Base-by-base conservation (phyloP, 2,329 filamentous ascomycete species). In the Beauveria sp. region DNA sequence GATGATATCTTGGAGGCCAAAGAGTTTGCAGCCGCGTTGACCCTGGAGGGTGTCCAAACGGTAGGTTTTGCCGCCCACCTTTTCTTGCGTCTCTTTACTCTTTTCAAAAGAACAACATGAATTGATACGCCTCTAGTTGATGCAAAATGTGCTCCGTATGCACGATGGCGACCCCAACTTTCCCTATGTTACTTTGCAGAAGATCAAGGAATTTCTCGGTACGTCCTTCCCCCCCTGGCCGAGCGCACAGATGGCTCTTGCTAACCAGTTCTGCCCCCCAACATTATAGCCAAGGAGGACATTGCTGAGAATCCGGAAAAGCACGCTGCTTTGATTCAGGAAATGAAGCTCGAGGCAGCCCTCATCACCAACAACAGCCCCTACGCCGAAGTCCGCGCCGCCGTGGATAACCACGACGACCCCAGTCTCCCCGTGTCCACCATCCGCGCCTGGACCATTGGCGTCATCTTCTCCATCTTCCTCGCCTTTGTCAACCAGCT, bases 161-260 rank as follows among this genome's bases (percentile, higher is more conserved):
- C 76, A 78, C 65, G 70, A 75, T 62, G 71, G 72, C 45, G 77
- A 79, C 62, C 77, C 76, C 51, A 79, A 79, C 68, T 79, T 79
- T 61, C 74, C 77, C 3, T 68, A 71, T 57, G 62, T 65, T 30
- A 73, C 76, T 50, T 68, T 78, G 28, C 67, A 75, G 54, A 73
- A 71, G 57, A 75, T 78, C 52, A 70, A 71, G 46, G 67, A 69
- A 9, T 79, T 79, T 62, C 66, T 78, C 28, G 63, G 68, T 68
- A 52, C 42, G 68, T 46, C 14, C 34, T 47, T 9, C 9, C 46
- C 22, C 6, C 42, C 20, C 22, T 22, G 22, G 43, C 28, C 18
- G 12, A n/a, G 4, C 26, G 16, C 6, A 6, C 38, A 16, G 5
- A 14, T 10, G 4, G 10, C 24, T 40, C 3, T 22, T 38, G n/a